Evolutionary conservation across 768 basidiomycete species (phyloP), one percentile per base, ranked within the genome.

Genomic region (Macrolepiota fuliginosa): DNA sequence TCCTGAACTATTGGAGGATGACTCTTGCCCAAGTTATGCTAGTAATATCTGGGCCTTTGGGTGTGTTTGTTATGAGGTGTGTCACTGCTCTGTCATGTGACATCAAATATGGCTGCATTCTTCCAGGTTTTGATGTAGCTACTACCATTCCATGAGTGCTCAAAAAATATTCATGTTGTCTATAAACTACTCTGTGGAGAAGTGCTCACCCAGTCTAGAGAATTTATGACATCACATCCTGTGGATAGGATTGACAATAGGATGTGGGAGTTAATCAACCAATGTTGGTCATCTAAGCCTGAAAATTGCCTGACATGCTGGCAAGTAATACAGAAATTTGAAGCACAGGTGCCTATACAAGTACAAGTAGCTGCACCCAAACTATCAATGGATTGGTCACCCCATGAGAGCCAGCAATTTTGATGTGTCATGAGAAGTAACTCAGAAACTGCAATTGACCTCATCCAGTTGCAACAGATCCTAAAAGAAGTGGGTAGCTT

Each of bases 11-110:
- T 19, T 63, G 12, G 47, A 61, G 13, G 54, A 42, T 9, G 37
- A 52, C 25, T 11, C 49, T 13, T 9, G 17, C 6, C 59, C 37
- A 11, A 45, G 46, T 27, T 25, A 37, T 2, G 62, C 58, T 10
- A 67, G 62, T 58, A 65, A 67, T 32, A 53, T 65, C 25, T 68
- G 66, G 53, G 56, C 67, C 32, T 61, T 66, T 57, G 63, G 60
- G 11, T 64, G 66, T 42, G 60, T 64, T 15, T 62, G 58, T 17
- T 67, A 62, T 36, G 65, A 67, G 58, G 66, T 65, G 25, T n/a
- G n/a, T 2, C n/a, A n/a, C 2, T 19, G 10, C 39, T 46, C n/a
- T 3, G n/a, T 46, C 22, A 0, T n/a, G 45, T 7, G 22, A 24
- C 42, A 12, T 19, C n/a, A n/a, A 47, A 40, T 40, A 17, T 40